Evolutionary conservation across 805 yeast genomes (phyloP), one percentile per base, ranked within the genome.

Genomic region (Starmerella kuoi): DNA sequence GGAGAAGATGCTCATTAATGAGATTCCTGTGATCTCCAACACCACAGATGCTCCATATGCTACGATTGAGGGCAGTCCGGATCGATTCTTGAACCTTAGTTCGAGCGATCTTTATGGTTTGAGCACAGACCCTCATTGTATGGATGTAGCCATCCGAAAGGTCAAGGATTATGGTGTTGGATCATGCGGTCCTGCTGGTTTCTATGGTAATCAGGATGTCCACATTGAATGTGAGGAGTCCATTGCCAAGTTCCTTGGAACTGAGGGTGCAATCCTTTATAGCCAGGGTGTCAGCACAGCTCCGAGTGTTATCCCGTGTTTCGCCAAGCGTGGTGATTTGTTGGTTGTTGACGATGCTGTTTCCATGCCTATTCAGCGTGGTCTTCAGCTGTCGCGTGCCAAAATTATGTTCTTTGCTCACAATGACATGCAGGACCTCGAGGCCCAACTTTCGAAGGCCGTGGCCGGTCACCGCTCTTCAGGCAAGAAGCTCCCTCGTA

Each of bases 131-230:
- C 61, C 62, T 18, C 58, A 48, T 14, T 66, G 85, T 31, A 65
- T 65, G 40, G 60, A 66, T 18, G 70, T 67, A 11, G 85, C 86
- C 4, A 69, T 73, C 40, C 59, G 65, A 24, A 68, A 75, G 19
- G 76, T 91, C 47, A 66, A 67, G 36, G 67, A 68, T 44, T 76
- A 80, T 45, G 98, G 98, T 58, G 96, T 91, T 39, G 98, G 98
- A 50, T 88, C 96, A 1, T 91, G 98, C 67, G 95, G 97, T 31
- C 97, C 98, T 4, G 94, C 96, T 33, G 94, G 94, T 43, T 91
- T 91, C 56, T 91, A 87, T 61, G 98, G 98, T 47, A 81, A 86
- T 46, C 95, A 86, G 62, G 95, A 86, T 58, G 85, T 78, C 34
- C 98, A 91, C 58, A 77, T 76, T 42, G 70, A 79, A 53, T 68